phyloP scores from a whole-genome alignment of 768 basidiomycete species.

The Galerina sulciceps region DNA sequence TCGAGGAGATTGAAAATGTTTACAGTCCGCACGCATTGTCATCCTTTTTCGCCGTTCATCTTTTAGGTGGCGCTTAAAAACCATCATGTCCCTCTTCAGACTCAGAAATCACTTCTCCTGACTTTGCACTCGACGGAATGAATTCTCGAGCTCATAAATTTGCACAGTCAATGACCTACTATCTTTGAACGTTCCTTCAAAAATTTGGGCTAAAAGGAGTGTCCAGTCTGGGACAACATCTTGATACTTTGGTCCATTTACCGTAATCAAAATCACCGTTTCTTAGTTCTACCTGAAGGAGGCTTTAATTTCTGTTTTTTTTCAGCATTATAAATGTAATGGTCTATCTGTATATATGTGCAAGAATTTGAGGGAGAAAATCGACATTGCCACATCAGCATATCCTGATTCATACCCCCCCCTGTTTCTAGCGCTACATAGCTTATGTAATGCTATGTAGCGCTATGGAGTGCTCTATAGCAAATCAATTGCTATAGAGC shows the following conservation, averaged over 20 bases:
- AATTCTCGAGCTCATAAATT: not conserved
- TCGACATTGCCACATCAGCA: not conserved
- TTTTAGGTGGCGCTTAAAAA: not conserved
- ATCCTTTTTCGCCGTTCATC: too few relatives aligned
- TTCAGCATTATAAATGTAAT: not conserved
- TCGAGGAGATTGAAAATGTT: too few relatives aligned
- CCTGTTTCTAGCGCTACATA: too few relatives aligned
- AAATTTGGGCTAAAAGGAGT: not conserved
- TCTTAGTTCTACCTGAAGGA: not conserved
- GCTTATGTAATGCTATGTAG: too few relatives aligned
- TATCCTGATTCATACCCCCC: too few relatives aligned
- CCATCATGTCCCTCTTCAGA: constrained; percentile 3
- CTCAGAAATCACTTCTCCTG: not conserved
- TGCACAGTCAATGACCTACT: constrained; percentile 1
- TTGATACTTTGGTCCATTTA: not conserved
- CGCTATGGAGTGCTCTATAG: too few relatives aligned
- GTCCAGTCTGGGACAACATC: not conserved
- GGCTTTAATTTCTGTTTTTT: not conserved
- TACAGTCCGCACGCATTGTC: too few relatives aligned
- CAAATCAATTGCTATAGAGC: too few relatives aligned
- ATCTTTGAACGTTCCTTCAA: not conserved
- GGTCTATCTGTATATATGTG: not conserved
- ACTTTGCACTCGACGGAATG: not conserved
- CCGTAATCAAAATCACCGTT: not conserved
- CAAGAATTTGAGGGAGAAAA: not conserved